phyloP scores from a whole-genome alignment of 192 early-diverging fungal species.

The Dimargaris verticillata region DNA sequence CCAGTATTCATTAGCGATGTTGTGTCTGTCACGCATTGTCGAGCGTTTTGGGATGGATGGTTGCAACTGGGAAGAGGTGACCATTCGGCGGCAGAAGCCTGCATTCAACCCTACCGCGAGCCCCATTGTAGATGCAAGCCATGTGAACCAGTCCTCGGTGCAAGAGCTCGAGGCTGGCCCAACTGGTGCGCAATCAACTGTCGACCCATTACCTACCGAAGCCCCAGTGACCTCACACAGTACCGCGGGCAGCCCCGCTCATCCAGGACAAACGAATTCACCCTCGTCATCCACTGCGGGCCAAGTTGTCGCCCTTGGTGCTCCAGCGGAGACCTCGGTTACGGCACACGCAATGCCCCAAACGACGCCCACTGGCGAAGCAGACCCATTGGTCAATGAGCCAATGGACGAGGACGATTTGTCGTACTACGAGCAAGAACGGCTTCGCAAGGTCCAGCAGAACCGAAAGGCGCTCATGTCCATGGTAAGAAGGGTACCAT shows the following conservation, averaged over 20 bases:
- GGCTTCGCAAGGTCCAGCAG: slow-evolving; percentile 25
- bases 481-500: no score
- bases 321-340: neutral
- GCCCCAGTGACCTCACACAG: neutral
- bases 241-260: neutral
- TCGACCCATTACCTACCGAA: neutral
- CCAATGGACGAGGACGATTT: neutral
- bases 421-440: slow-evolving; percentile 25
- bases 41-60: slow-evolving; percentile 76
- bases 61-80: slow-evolving; percentile 50
- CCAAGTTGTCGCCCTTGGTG: neutral
- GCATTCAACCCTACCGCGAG: slow-evolving; percentile 1
- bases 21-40: slow-evolving; percentile 69
- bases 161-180: neutral
- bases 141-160: neutral
- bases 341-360: neutral
- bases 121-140: neutral
- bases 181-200: neutral
- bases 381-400: no score
- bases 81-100: slow-evolving; percentile 9
- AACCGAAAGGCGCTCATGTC: slow-evolving; percentile 28
- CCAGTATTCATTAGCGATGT: slow-evolving; percentile 38
- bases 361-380: no score
- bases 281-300: neutral
- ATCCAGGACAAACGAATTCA: no score